These are phyloP conservation scores for Anacardium occidentale DNA, from an alignment of 345 rosid genomes.

Conservation along the genomic window DNA sequence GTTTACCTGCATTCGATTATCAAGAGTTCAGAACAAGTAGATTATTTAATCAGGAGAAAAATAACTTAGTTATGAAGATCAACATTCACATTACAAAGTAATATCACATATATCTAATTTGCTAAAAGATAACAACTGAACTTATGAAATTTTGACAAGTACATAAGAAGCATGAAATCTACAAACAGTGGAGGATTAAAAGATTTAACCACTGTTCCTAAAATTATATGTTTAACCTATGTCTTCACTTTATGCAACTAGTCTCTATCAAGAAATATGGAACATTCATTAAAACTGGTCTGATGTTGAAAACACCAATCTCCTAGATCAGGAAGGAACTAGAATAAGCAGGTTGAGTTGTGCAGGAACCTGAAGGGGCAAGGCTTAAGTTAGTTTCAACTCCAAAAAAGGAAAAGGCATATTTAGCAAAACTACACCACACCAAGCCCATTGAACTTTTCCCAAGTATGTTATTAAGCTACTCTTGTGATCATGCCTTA, in stretches of 20 bases:
- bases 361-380: not conserved
- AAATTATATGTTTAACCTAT: not conserved
- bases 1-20: conserved; percentile 36
- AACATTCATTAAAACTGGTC: not conserved
- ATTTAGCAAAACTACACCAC: not conserved
- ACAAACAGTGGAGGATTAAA: not conserved
- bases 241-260: not conserved
- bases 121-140: not conserved
- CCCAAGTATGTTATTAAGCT: not conserved
- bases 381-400: not conserved
- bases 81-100: not conserved
- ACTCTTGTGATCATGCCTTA: not conserved
- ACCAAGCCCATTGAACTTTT: not conserved
- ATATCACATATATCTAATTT: not conserved
- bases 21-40: not conserved
- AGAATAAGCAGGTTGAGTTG: not conserved
- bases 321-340: not conserved
- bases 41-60: not conserved
- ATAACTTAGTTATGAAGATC: not conserved
- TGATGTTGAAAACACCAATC: not conserved
- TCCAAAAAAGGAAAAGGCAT: not conserved
- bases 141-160: not conserved
- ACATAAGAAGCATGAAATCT: not conserved
- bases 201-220: not conserved
- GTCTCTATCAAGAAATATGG: not conserved